Base-by-base conservation (phyloP, 1,284 basidiomycete genomes). In the Naganishia liquefaciens region DNA sequence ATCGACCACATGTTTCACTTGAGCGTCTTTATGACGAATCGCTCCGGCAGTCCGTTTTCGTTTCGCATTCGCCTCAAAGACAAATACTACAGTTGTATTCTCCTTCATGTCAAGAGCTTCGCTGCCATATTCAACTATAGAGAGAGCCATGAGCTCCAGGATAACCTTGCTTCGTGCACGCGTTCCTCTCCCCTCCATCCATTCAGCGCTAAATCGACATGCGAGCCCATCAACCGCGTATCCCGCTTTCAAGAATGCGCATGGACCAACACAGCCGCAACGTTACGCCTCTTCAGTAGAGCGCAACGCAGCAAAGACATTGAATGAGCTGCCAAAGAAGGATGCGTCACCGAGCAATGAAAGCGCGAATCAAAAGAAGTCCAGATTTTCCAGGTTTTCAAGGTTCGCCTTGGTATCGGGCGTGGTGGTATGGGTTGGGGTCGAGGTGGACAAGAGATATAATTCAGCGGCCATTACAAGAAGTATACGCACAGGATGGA, bases 391-490 rank as follows among this genome's bases (percentile, higher is more conserved):
- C 33, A 30, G 55, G 13, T 49, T 60, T 49, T 46, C 46, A 33
- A n/a, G 55, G 37, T 49, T 49, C 21, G 30, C 55, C 13, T 37
- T 60, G 46, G 19, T 60, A 9, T 49, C 55, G 1, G 55, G 55
- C 37, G 55, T 21, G 9, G 19, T 60, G 28, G 39, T 60, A 47
- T 60, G 55, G 55, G 46, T 46, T 10, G 55, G 46, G 3, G 55
- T 60, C 9, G 55, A 60, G 46, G 21, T 54, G 33, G 64, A 66
- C 27, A 58, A 62, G 28, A 21, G 50, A 23, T 62, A 39, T 25
- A 66, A 66, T 51, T 60, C 64, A 17, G 30, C 64, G 9, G 64
- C 64, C 25, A 27, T 66, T 21, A 66, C 64, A 4, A 27, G 64
- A 17, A 62, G 58, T 54, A 53, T 53, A 43, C 50, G 64, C 7